These are phyloP conservation scores for Vanrija sp. DNA, from an alignment of 1,284 basidiomycete species.

Conservation along the genomic window DNA sequence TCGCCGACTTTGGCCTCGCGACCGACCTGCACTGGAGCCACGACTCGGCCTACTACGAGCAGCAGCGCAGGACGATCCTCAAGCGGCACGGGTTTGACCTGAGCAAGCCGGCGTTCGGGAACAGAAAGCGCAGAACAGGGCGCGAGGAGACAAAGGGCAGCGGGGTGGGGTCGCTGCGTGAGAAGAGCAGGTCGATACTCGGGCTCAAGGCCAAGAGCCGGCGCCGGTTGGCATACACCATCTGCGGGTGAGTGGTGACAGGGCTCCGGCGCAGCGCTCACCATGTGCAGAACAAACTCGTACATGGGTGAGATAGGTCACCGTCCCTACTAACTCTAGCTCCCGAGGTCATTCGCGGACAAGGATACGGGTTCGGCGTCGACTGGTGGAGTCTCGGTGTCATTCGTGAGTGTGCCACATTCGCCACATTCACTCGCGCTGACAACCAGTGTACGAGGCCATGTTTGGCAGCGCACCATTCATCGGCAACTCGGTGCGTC, in stretches of 20 bases:
- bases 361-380: constrained; percentile 86
- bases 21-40: constrained; percentile 62
- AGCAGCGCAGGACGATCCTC: constrained; percentile 80
- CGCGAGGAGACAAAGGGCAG: neutral
- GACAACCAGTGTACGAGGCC: constrained; percentile 57
- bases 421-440: neutral
- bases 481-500: constrained; percentile 70
- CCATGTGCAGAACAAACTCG: constrained; percentile 62
- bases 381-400: constrained; percentile 98
- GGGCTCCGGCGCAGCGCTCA: constrained; percentile 49
- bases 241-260: constrained; percentile 59
- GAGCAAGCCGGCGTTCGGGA: constrained; percentile 11
- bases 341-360: constrained; percentile 81
- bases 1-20: constrained; percentile 94
- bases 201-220: constrained; percentile 68
- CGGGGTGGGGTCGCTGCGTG: constrained; percentile 59
- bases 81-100: constrained; percentile 93
- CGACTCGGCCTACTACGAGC: constrained; percentile 91
- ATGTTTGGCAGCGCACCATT: constrained; percentile 90
- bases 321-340: constrained; percentile 60
- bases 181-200: constrained; percentile 52
- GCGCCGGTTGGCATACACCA: constrained; percentile 89
- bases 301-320: constrained; percentile 62
- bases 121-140: constrained; percentile 3
- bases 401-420: constrained; percentile 58